phyloP scores from a whole-genome alignment of 2,329 filamentous ascomycete genomes.

The Sporothrix humicola region DNA sequence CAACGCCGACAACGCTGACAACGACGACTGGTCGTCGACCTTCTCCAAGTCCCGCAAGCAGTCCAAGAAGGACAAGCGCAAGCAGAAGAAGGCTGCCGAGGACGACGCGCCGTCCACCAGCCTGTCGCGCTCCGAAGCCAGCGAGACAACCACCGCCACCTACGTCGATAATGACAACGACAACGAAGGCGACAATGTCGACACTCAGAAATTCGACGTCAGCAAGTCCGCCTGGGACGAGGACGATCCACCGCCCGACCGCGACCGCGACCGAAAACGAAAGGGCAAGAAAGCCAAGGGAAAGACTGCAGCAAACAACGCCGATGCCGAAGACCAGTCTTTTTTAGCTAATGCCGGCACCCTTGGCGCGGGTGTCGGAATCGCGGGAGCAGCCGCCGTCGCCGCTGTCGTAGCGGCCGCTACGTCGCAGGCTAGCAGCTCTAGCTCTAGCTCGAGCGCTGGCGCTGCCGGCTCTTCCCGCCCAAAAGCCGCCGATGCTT shows the following conservation, averaged over 20 bases:
- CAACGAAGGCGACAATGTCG: not conserved
- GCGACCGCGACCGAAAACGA: conserved; percentile 17
- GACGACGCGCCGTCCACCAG: not conserved
- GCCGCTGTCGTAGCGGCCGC: conserved; percentile 52
- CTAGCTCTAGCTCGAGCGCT: not conserved
- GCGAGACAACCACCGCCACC: conserved; percentile 4
- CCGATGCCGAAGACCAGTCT: conserved; percentile 49
- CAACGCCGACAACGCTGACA: conserved; percentile 45
- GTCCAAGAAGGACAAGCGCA: conserved; percentile 29
- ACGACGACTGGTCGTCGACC: conserved; percentile 45
- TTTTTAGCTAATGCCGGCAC: conserved; percentile 76
- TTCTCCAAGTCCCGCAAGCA: conserved; percentile 26
- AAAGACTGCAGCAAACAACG: not conserved
- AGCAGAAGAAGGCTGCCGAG: conserved; percentile 29
- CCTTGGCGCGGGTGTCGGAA: conserved; percentile 72
- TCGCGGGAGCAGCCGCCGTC: conserved; percentile 51
- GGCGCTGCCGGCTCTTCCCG: conserved; percentile 47
- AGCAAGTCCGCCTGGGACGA: conserved; percentile 11
- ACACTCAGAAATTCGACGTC: not conserved
- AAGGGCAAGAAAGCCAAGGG: conserved; percentile 41
- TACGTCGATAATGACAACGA: not conserved
- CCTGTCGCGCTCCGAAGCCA: conserved; percentile 18
- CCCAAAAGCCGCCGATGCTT: conserved; percentile 55
- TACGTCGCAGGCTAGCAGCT: not conserved
- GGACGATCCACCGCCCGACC: conserved; percentile 29